Conservation (phyloP, 2,329 filamentous ascomycete genomes). For the Fusarium musae region DNA sequence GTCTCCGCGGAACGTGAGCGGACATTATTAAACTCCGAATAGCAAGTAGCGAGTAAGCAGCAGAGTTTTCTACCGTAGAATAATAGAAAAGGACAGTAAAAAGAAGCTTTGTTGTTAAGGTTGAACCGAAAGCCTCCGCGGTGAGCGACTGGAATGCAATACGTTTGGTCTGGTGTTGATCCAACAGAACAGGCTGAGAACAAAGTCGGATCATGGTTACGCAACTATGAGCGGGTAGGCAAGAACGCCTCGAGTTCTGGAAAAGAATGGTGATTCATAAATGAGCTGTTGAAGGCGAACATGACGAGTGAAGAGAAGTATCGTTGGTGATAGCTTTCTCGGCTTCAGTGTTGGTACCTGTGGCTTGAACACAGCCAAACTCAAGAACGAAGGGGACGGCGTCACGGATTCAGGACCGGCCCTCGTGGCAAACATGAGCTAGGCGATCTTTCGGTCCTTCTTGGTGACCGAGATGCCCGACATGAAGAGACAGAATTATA, state of each 20-base stretch:
- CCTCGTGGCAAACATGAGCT: conserved; percentile 13
- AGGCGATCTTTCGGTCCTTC: neutral
- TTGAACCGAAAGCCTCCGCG: neutral
- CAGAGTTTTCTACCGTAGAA: conserved; percentile 13
- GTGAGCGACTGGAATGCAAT: conserved; percentile 6
- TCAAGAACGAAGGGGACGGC: neutral
- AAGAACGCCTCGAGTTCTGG: neutral
- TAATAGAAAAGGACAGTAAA: neutral
- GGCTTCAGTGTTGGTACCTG: neutral
- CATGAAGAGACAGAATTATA: neutral
- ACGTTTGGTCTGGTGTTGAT: conserved; percentile 4
- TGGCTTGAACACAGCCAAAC: neutral
- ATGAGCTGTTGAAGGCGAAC: neutral
- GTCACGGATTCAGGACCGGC: neutral
- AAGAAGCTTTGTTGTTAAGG: neutral
- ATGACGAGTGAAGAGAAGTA: neutral
- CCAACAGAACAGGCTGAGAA: neutral
- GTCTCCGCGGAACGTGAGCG: neutral
- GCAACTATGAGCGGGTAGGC: neutral
- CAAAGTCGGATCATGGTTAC: neutral
- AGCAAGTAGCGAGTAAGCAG: neutral
- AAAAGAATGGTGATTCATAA: neutral
- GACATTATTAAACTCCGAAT: neutral
- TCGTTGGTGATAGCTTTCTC: neutral
- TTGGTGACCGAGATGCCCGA: neutral